Base-by-base conservation (phyloP, 2,329 filamentous ascomycete genomes). In the Eutypella sp. region DNA sequence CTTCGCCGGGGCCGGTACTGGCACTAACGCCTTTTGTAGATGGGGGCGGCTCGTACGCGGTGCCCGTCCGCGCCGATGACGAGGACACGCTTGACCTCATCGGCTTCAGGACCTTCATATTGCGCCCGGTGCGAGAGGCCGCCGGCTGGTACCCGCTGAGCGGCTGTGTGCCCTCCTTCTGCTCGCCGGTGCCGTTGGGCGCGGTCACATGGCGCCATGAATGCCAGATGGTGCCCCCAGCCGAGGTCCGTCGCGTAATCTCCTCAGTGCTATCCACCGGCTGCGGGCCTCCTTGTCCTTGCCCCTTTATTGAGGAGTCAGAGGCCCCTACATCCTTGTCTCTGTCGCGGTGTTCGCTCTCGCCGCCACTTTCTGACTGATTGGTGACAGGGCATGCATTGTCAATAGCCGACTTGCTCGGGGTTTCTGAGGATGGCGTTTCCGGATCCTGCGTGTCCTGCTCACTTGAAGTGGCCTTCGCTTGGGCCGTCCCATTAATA, bases 21-120 rank as follows among this genome's bases (percentile, higher is more conserved):
- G n/a, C n/a, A 9, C 36, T n/a, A 22, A 65, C 67, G 22, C 66
- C 70, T 7, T 68, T 63, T 49, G 74, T 73, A n/a, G 69, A 56
- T 1, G 69, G 59, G 3, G 73, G 60, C 4, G 74, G 68, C 51
- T 84, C 81, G 47, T 80, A 79, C 2, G 75, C 64, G 2, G 73
- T 57, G 1, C 75, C 75, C 0, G 74, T 74, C 47, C 72, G 72
- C 2, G 70, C 67, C 10, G 75, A 74, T 2, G 70, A 69, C 0
- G 84, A 78, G 22, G 70, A n/a, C n/a, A n/a, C 69, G 19, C 69
- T 68, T 5, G 83, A 74, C 63, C 89, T 93, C 46, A 76, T 78
- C 1, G 92, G 84, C 59, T 90, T 89, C 43, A 97, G 73, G 2
- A 96, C 85, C 71, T 96, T 97, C 86, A 97, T 97, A 42, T 82